Percentiles rank a stretch among this genome's conserved stretches.
Evolutionary conservation across 2,329 filamentous ascomycete species (phyloP).

Genomic region (Fusarium sp.): DNA sequence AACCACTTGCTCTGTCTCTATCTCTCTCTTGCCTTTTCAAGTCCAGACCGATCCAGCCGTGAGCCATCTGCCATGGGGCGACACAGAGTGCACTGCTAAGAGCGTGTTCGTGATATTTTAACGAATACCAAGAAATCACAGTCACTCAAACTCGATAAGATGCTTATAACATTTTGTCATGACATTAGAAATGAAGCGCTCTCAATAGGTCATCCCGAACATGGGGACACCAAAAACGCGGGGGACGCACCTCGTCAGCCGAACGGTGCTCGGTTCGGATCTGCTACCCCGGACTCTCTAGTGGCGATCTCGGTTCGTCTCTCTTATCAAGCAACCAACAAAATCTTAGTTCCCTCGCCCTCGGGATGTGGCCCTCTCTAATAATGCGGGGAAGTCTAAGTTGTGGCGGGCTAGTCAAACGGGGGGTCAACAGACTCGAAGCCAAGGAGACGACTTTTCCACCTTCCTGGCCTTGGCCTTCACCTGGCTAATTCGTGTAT

Average conservation of each 20-base stretch:
- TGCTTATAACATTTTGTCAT: not conserved
- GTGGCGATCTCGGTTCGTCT: slow-evolving; percentile 28
- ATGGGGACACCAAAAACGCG: not conserved
- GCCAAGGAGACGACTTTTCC: not conserved
- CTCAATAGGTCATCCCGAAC: not conserved
- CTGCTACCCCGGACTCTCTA: slow-evolving; percentile 13
- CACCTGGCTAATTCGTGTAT: not conserved
- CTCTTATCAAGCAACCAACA: not conserved
- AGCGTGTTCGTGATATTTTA: not conserved
- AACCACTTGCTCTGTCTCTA: not conserved
- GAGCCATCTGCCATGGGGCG: not conserved
- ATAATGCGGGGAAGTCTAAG: slow-evolving; percentile 1
- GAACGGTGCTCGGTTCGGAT: slow-evolving; percentile 29
- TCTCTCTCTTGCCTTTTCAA: not conserved
- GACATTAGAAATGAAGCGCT: not conserved
- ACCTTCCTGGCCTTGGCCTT: not conserved
- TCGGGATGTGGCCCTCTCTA: slow-evolving; percentile 33
- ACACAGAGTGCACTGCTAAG: not conserved
- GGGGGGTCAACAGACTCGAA: not conserved
- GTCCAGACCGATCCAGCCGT: not conserved
- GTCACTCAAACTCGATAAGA: not conserved
- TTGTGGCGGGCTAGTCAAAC: not conserved
- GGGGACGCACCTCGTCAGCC: not conserved
- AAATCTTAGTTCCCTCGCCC: slow-evolving; percentile 20
- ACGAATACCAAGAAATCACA: not conserved